These are phyloP conservation scores for Oryza glaberrima DNA, from an alignment of 176 grass and related monocot genomes.

Conservation along the genomic window DNA sequence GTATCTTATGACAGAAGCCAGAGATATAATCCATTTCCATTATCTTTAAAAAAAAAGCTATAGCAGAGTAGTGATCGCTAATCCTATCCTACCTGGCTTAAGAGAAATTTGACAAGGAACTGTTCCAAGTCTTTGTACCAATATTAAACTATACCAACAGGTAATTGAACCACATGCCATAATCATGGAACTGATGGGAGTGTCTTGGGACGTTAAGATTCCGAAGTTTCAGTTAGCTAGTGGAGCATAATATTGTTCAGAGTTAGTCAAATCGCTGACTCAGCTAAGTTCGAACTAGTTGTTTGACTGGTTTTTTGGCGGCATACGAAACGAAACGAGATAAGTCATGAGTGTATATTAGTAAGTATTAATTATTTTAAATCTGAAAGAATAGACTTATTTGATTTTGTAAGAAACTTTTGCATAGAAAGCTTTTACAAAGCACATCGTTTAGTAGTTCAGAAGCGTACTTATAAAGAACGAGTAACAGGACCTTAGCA, in stretches of 20 bases:
- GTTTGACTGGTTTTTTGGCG: too few relatives aligned
- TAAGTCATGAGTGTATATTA: too few relatives aligned
- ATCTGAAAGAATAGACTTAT: too few relatives aligned
- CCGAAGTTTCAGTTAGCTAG: neutral
- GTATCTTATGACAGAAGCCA: too few relatives aligned
- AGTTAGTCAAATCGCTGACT: neutral
- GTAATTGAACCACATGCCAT: slow-evolving; percentile 12
- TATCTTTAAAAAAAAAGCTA: neutral
- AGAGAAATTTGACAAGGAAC: slow-evolving; percentile 18
- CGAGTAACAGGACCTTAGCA: neutral
- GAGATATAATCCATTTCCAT: too few relatives aligned
- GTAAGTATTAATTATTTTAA: too few relatives aligned
- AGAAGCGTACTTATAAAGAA: too few relatives aligned
- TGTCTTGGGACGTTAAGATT: slow-evolving; percentile 10
- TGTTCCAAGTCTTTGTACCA: neutral
- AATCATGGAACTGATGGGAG: slow-evolving; percentile 18
- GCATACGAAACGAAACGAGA: too few relatives aligned
- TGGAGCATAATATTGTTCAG: neutral
- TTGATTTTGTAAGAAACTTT: too few relatives aligned
- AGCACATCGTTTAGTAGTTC: too few relatives aligned
- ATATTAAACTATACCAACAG: neutral
- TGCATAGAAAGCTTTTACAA: too few relatives aligned
- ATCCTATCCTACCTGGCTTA: neutral
- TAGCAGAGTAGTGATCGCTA: neutral
- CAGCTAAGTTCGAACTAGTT: neutral